A percentile compares a stretch with the other conserved stretches of the same genome.
phyloP scores from a whole-genome alignment of 176 grass and related monocot species.

The Triticum aestivum region IWGSC_CS_RefSeq_v2.1 NC_057802.1:323556610-323557109 shows the following conservation, averaged over 20 bases:
- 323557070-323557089: constrained; percentile 98
- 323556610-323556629: neutral
- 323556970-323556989: neutral
- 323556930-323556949: constrained; percentile 26
- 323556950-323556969: neutral
- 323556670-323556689: neutral
- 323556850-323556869: constrained; percentile 11
- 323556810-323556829: constrained; percentile 27
- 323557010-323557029: constrained; percentile 20
- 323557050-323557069: constrained; percentile 36
- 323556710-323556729: neutral
- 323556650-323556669: neutral
- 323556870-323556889: neutral
- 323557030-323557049: constrained; percentile 4
- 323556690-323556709: neutral
- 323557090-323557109: constrained; percentile 90
- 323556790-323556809: constrained; percentile 9
- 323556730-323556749: constrained; percentile 11
- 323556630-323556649: neutral
- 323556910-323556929: constrained; percentile 55
- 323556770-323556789: constrained; percentile 15
- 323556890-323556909: constrained; percentile 37
- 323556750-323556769: constrained; percentile 23
- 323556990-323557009: neutral
- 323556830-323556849: constrained; percentile 18